These are phyloP conservation scores for Saccharomycopsis fibuligera DNA, from an alignment of 805 yeast genomes.

Conservation along the genomic window DNA sequence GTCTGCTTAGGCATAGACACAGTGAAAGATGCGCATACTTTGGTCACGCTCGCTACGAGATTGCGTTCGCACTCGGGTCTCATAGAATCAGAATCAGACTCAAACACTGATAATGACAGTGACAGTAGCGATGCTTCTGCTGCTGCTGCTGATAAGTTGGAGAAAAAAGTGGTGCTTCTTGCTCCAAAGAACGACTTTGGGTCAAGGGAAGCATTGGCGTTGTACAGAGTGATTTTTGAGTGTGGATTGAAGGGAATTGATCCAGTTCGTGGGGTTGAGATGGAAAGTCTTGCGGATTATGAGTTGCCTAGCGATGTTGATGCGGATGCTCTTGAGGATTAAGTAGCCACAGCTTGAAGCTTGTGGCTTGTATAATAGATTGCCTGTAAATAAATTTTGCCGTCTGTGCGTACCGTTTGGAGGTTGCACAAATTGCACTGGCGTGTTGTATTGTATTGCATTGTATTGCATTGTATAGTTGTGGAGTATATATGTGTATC, in stretches of 20 bases:
- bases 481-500: no score
- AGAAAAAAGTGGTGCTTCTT: background rate
- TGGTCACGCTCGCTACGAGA: background rate
- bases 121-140: no score
- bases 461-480: no score
- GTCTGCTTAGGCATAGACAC: constrained; percentile 1
- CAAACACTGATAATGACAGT: background rate
- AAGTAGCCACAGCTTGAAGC: no score
- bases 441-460: no score
- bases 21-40: background rate
- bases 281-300: background rate
- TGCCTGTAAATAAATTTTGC: no score
- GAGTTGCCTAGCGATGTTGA: no score
- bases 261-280: background rate
- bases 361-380: no score
- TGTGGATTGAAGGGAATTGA: background rate
- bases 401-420: no score
- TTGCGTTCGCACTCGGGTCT: background rate
- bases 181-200: background rate
- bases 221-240: background rate
- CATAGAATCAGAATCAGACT: background rate
- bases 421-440: no score
- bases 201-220: constrained; percentile 1
- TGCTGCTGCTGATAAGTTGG: background rate
- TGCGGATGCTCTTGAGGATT: no score